Evolutionary conservation across 2,329 filamentous ascomycete genomes (phyloP).

Genomic region (Lachnellula occidentalis): DNA sequence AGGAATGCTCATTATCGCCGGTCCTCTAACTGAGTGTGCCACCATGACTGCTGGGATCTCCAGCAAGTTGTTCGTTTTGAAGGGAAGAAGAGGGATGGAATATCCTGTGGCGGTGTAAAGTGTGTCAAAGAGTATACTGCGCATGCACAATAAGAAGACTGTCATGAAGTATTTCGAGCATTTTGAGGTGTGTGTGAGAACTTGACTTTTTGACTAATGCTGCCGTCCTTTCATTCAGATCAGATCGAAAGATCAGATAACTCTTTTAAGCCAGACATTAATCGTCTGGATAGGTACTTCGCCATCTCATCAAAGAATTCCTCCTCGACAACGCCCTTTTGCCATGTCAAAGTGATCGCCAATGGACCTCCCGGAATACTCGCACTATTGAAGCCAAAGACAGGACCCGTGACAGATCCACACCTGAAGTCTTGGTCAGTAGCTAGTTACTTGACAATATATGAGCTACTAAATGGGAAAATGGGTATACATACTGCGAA

Average conservation of each 20-base stretch:
- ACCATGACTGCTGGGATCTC: no score
- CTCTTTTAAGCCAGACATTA: neutral
- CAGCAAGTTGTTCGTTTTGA: no score
- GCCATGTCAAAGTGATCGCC: conserved; percentile 9
- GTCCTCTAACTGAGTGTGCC: no score
- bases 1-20: neutral
- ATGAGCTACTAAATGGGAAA: neutral
- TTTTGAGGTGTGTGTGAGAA: no score
- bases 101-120: no score
- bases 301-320: conserved; percentile 1
- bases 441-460: neutral
- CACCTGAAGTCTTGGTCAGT: neutral
- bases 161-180: no score
- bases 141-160: no score
- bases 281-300: neutral
- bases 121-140: no score
- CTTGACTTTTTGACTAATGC: no score
- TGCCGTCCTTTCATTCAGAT: no score
- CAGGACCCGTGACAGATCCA: conserved; percentile 10
- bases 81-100: no score
- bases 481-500: neutral
- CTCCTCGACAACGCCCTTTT: conserved; percentile 10
- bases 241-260: neutral
- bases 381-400: conserved; percentile 7
- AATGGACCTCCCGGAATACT: conserved; percentile 5